Base-by-base conservation (phyloP, 345 rosid genomes). In the Anacardium occidentale region DNA sequence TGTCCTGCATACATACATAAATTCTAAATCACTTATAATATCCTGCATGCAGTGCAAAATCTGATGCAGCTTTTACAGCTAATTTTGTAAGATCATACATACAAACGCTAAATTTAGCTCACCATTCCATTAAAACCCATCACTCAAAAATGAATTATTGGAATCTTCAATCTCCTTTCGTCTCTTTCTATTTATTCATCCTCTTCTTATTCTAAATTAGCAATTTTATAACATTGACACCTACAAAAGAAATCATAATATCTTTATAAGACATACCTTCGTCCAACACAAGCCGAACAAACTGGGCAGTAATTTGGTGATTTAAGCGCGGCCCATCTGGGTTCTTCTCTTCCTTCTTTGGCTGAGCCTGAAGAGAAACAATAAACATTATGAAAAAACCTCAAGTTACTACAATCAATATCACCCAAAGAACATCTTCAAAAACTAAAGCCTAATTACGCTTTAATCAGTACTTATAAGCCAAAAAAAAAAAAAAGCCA, bases 241-340 rank as follows among this genome's bases (percentile, higher is more conserved):
- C 44, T 13, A 13, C 18, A 29, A 13, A 14, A 47, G n/a, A 2
- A 53, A 4, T 50, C 18, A 53, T 26, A 63, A 29, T 29, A 29
- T 29, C 32, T 29, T 29, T 29, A 29, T 29, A 29, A 29, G 32
- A 52, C 29, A 0, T 81, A 90, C 94, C 92, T 47, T 84, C 85
- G 5, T 80, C 92, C 7, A 37, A 63, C 56, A 87, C 92, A 25
- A 90, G 79, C 80, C 94, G 79, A 32, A 90, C 81, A 75, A 57
- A 21, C 17, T 12, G 71, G 45, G 82, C 86, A 26, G 48, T 72
- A 48, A 90, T 87, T 59, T 87, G 62, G 29, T 78, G 82, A 72
- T 90, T 90, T 53, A 90, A 74, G 6, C 80, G 76, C 0, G 73
- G 77, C 50, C 79, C 84, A 54, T 10, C 42, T 3, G 44, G 21